Base-by-base conservation (phyloP, 345 rosid species). In the Laguncularia racemosa region DNA sequence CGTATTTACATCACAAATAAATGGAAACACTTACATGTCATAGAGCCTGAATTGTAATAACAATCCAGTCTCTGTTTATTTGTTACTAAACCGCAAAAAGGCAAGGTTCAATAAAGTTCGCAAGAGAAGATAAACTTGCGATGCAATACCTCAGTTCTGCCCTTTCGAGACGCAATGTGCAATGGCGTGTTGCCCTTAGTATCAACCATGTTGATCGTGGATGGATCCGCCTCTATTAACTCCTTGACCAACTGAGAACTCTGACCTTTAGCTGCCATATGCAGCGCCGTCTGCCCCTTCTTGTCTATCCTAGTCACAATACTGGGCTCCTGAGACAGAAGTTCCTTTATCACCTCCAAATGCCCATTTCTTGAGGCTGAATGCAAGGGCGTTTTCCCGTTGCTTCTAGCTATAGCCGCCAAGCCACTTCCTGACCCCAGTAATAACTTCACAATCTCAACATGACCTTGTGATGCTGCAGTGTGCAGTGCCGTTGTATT, bases 211-310 rank as follows among this genome's bases (percentile, higher is more conserved):
- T 88, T 86, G 56, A 83, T 55, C 1, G 72, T 61, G 3, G 83
- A 70, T 8, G 90, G 84, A 56, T 81, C 81, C 4, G 83, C 85
- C 43, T 68, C 71, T 61, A 88, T 82, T 77, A 91, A 60, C 76
- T 67, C 85, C 51, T 84, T 69, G 20, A 86, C 96, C 46, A 88
- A 82, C 54, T 67, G 85, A 19, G 78, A 55, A 52, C 61, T 88
- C 71, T 84, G 90, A 10, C 96, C 98, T 68, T 91, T 91, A 49
- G 72, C 95, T 8, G 96, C 98, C 96, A 91, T 91, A 77, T 91
- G 98, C 69, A 91, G 88, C 44, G 98, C 80, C 0, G 98, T 91
- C 70, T 88, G 98, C 46, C 98, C 96, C 72, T 91, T 91, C 68
- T 82, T 88, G 69, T 91, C 98, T 11, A 75, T 78, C 71, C 98